Conservation (phyloP, 176 grass and related monocot genomes). For the Carex littledalei region DNA sequence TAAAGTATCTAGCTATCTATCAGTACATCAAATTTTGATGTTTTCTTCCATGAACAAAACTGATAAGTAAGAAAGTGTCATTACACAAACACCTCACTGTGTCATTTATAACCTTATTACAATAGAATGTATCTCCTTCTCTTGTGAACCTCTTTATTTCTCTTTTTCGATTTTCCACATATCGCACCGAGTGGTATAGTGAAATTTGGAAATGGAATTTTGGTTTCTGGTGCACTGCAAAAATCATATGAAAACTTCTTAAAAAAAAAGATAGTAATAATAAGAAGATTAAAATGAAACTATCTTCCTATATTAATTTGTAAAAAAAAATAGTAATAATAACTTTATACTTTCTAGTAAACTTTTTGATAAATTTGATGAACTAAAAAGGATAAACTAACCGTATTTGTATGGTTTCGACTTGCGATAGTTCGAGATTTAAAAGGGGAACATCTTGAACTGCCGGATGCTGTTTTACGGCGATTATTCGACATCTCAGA, state of each 20-base stretch:
- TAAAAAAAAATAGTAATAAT: too few species aligned
- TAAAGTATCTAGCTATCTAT: background rate
- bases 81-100: constrained; percentile 4
- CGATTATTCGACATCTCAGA: constrained; percentile 73
- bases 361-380: background rate
- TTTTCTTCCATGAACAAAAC: constrained; percentile 3
- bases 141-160: constrained; percentile 18
- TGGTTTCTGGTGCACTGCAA: constrained; percentile 43
- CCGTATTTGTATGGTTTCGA: constrained; percentile 64
- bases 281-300: too few species aligned
- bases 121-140: constrained; percentile 6
- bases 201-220: constrained; percentile 74
- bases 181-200: constrained; percentile 46
- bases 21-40: background rate
- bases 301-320: too few species aligned
- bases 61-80: background rate
- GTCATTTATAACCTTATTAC: background rate
- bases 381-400: background rate
- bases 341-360: too few species aligned
- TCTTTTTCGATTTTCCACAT: constrained; percentile 49
- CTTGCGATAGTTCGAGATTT: constrained; percentile 70
- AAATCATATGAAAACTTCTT: background rate
- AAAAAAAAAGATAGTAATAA: too few species aligned
- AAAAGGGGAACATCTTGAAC: constrained; percentile 34
- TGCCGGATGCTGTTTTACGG: constrained; percentile 46